Evolutionary conservation across 345 rosid species (phyloP), one percentile per base, ranked within the genome.

Genomic region (Iberis pinnata): DNA sequence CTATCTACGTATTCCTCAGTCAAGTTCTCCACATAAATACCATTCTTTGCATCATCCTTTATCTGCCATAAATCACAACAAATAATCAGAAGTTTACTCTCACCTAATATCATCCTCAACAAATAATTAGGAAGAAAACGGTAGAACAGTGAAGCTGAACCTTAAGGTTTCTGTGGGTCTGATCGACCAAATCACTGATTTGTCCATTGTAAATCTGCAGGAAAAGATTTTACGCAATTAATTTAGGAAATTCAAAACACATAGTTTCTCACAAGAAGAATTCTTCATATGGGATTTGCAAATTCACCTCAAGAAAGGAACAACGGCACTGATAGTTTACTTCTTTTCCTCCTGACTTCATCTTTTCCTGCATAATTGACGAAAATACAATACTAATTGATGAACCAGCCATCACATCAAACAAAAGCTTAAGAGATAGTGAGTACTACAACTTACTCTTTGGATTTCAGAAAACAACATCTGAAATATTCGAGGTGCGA

Each of bases 321-420:
- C 98, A 92, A 56, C 97, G 89, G 40, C 95, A 92, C 76, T 92
- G 98, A 60, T 76, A 85, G 66, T 88, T 92, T 6, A 76, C 72
- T 59, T 78, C 84, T 60, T 82, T 86, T 42, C 84, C 81, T 52
- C 76, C 80, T 0, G 78, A 73, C 64, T 70, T 79, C 45, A 77
- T 81, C 70, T 75, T 81, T 70, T 85, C 85, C 98, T 92, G 48
- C 50, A 76, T 45, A 44, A 8, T 41, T 50, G 29, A 39, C 11
- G 13, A 31, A 65, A 43, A 32, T 36, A 54, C 20, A 51, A 49
- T 45, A 1, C 17, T 43, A 7, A 37, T 48, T 54, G 9, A 60
- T 24, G 38, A 69, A 49, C 44, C 27, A 60, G 0, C 39, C 12
- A 63, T 15, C 44, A 24, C n/a, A 32, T 17, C 39, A 43, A 27